These are phyloP conservation scores for Onygenales sp. DNA, from an alignment of 2,329 filamentous ascomycete genomes.

Conservation along the genomic window DNA sequence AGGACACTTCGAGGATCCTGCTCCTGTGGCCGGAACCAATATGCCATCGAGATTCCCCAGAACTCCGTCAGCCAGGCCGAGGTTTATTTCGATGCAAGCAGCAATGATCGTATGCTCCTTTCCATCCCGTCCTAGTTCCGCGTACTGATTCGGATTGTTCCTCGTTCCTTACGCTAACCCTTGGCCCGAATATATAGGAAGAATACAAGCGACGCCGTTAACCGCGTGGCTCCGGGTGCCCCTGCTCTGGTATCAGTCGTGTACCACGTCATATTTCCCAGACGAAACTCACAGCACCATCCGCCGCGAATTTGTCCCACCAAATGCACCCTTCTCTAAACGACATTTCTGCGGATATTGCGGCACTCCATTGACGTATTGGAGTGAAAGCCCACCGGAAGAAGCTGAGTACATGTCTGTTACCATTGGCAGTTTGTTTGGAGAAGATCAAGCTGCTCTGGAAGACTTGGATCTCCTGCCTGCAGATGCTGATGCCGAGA, in stretches of 20 bases:
- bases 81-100: conserved; percentile 65
- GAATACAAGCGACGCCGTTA: conserved; percentile 60
- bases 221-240: conserved; percentile 78
- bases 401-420: conserved; percentile 74
- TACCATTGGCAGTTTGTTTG: conserved; percentile 65
- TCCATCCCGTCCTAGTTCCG: neutral
- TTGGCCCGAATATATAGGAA: conserved; percentile 34
- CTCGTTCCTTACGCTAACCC: too few relatives aligned
- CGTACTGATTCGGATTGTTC: neutral
- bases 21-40: conserved; percentile 77
- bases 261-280: conserved; percentile 63
- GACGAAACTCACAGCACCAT: conserved; percentile 65
- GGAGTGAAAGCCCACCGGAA: conserved; percentile 61
- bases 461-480: conserved; percentile 68
- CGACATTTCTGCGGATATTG: conserved; percentile 88
- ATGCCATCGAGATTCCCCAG: conserved; percentile 61
- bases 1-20: conserved; percentile 36
- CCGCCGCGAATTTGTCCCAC: conserved; percentile 56
- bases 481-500: conserved; percentile 30
- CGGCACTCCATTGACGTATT: conserved; percentile 74
- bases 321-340: conserved; percentile 48
- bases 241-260: conserved; percentile 67
- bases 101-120: conserved; percentile 57
- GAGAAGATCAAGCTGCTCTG: conserved; percentile 61
- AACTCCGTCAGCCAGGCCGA: conserved; percentile 48